Percentiles rank a stretch among this genome's conserved stretches.
Conservation (phyloP, 2,329 filamentous ascomycete species). For the Arthrobotrys megalospora region DNA sequence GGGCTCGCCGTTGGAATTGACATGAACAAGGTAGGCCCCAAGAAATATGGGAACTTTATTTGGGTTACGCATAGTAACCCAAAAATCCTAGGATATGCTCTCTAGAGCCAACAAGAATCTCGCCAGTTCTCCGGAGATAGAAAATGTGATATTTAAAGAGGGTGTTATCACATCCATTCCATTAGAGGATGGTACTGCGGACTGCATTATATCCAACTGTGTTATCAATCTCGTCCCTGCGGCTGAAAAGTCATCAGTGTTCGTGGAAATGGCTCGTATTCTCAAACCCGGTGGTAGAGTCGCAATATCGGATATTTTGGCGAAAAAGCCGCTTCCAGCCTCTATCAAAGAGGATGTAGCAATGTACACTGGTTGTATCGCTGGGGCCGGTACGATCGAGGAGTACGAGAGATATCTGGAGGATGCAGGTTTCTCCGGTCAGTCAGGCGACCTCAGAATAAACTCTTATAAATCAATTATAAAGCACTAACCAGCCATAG, state of each 20-base stretch:
- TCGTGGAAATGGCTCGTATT: conserved; percentile 74
- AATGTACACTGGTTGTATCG: conserved; percentile 75
- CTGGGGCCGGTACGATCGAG: conserved; percentile 72
- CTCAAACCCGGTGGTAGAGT: conserved; percentile 74
- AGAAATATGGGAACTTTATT: not conserved
- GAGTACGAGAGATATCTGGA: conserved; percentile 72
- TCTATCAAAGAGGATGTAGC: conserved; percentile 71
- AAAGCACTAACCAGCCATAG: conserved; percentile 10
- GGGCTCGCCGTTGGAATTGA: conserved; percentile 74
- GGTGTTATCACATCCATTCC: conserved; percentile 70
- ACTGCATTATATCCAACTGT: conserved; percentile 77
- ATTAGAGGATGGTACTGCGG: conserved; percentile 68
- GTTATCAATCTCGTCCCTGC: conserved; percentile 75
- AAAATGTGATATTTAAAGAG: conserved; percentile 72
- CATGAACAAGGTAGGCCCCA: conserved; percentile 72
- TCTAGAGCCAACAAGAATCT: conserved; percentile 69
- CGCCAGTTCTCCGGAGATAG: conserved; percentile 55
- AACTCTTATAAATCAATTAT: not conserved
- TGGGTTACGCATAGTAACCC: not conserved
- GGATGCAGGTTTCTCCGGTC: conserved; percentile 58
- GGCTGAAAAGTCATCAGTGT: conserved; percentile 72
- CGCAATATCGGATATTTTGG: conserved; percentile 75
- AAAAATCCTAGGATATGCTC: conserved; percentile 71
- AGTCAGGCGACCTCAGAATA: not conserved
- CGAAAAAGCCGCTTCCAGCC: conserved; percentile 70